These are phyloP conservation scores for Thelonectria olida DNA, from an alignment of 2,329 filamentous ascomycete genomes.

Conservation along the genomic window DNA sequence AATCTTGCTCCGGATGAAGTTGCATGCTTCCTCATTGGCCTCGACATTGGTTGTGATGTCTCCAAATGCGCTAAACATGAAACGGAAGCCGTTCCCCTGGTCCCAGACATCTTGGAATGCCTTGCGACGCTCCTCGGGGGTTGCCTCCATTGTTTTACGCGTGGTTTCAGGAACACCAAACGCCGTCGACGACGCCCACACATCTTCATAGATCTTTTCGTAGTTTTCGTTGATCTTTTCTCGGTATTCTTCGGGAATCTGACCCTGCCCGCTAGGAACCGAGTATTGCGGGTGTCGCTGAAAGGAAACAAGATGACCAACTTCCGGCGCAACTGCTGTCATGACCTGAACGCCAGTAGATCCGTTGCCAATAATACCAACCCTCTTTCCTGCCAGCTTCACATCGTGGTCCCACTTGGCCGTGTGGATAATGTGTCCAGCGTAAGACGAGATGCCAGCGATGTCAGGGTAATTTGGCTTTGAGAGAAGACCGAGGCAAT, in stretches of 20 bases:
- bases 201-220: conserved; percentile 39
- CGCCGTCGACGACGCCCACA: conserved; percentile 32
- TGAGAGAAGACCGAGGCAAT: not conserved
- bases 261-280: conserved; percentile 16
- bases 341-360: conserved; percentile 26
- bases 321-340: conserved; percentile 15
- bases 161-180: conserved; percentile 42
- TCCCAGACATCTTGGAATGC: conserved; percentile 43
- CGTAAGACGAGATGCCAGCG: not conserved
- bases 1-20: conserved; percentile 37
- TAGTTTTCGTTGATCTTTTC: conserved; percentile 37
- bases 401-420: not conserved
- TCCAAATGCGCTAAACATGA: conserved; percentile 42
- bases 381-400: not conserved
- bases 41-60: conserved; percentile 27
- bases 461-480: not conserved
- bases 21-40: conserved; percentile 37
- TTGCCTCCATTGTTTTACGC: conserved; percentile 38
- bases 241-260: conserved; percentile 15
- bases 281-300: conserved; percentile 27
- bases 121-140: conserved; percentile 42
- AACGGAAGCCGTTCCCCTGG: conserved; percentile 41
- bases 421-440: not conserved
- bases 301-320: conserved; percentile 29
- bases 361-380: conserved; percentile 21